Evolutionary conservation across 2,329 filamentous ascomycete genomes (phyloP).

Genomic region (Xylaria sp.): DNA sequence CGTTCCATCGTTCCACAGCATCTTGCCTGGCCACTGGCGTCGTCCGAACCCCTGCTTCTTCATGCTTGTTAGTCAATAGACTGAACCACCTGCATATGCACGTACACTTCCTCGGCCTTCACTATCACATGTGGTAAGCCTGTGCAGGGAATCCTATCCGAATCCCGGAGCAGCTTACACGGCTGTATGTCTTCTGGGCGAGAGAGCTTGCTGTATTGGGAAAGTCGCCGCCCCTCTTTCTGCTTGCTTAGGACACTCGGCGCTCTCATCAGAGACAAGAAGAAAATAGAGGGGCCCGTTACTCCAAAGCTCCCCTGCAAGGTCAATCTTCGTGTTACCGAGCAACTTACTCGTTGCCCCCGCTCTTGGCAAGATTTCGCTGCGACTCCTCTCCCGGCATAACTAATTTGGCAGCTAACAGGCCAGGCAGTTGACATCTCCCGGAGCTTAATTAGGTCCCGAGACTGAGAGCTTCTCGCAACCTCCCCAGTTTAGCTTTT

Average conservation of each 20-base stretch:
- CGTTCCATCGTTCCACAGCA: constrained; percentile 30
- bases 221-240: constrained; percentile 22
- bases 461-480: neutral
- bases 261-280: neutral
- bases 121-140: constrained; percentile 22
- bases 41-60: constrained; percentile 30
- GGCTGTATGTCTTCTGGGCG: constrained; percentile 12
- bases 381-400: constrained; percentile 16
- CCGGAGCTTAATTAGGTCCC: neutral
- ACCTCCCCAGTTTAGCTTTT: neutral
- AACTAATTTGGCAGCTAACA: neutral
- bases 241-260: constrained; percentile 4
- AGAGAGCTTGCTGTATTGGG: constrained; percentile 24
- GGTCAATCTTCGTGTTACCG: constrained; percentile 30
- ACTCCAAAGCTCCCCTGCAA: constrained; percentile 13
- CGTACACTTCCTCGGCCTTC: constrained; percentile 29
- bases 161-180: constrained; percentile 23
- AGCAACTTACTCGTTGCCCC: constrained; percentile 17
- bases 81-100: constrained; percentile 35
- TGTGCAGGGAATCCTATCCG: constrained; percentile 28
- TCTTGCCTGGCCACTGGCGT: constrained; percentile 32
- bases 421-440: constrained; percentile 15
- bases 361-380: constrained; percentile 20
- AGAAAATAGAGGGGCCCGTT: constrained; percentile 20
- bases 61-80: constrained; percentile 39